A percentile compares a stretch with the other conserved stretches of the same genome.
Evolutionary conservation across 768 basidiomycete genomes (phyloP).

Genomic region (Lyophyllum decastes): DNA sequence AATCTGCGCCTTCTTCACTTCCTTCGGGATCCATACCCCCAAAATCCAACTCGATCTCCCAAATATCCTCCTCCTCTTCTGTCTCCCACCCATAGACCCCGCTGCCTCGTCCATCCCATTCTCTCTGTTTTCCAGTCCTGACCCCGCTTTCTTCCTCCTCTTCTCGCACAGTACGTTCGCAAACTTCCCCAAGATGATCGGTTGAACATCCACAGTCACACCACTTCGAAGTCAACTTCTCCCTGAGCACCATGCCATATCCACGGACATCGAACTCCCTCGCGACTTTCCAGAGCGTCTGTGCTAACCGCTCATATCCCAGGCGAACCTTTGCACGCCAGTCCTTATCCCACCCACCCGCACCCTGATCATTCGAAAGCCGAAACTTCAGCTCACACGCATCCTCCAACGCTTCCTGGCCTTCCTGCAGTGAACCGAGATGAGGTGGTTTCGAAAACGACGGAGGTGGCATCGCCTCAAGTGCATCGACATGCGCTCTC

Average conservation of each 20-base stretch:
- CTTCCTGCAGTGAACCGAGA: constrained; percentile 57
- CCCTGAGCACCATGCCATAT: constrained; percentile 67
- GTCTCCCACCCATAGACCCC: constrained; percentile 77
- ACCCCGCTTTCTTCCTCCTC: constrained; percentile 65
- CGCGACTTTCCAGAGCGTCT: constrained; percentile 71
- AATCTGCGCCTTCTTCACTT: constrained; percentile 38
- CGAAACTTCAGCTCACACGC: constrained; percentile 60
- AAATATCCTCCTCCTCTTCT: constrained; percentile 74
- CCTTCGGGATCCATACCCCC: constrained; percentile 55
- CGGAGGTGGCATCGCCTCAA: constrained; percentile 59
- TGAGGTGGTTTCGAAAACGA: constrained; percentile 68
- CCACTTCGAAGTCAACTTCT: constrained; percentile 76
- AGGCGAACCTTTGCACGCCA: constrained; percentile 62
- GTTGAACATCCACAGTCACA: constrained; percentile 83
- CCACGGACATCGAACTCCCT: constrained; percentile 73
- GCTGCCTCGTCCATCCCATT: constrained; percentile 78
- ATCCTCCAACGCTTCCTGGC: constrained; percentile 64
- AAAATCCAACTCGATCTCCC: constrained; percentile 73
- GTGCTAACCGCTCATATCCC: constrained; percentile 65
- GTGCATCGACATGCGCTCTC: constrained; percentile 58
- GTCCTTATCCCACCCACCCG: constrained; percentile 48
- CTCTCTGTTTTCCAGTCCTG: constrained; percentile 64
- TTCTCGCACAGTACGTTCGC: constrained; percentile 70
- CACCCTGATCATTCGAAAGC: constrained; percentile 34
- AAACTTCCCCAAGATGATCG: constrained; percentile 76